Base-by-base conservation (phyloP, 2,329 filamentous ascomycete species). In the Botrytis byssoidea region DNA sequence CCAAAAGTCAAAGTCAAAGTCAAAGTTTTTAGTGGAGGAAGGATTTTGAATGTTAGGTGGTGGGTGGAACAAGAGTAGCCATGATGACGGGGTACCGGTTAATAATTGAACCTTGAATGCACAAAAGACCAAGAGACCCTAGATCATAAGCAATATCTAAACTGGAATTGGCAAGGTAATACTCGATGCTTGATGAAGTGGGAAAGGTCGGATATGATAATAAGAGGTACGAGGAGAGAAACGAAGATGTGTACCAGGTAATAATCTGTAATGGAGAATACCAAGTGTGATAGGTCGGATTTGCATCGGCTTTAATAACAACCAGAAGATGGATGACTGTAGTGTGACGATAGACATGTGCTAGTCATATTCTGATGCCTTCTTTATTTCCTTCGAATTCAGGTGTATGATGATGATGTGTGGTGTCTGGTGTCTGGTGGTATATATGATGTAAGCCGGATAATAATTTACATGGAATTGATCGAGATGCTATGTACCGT, bases 31-130 rank as follows among this genome's bases (percentile, higher is more conserved):
- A 42, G 60, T 63, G 60, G 37, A 63, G 60, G 61, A 64, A 44
- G n/a, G 61, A 64, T 44, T 44, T 64, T 42, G 61, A 25, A 57
- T 18, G 25, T 12, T n/a, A 14, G 22, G 20, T 51, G 48, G 4
- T 57, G 51, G 51, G 37, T 44, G 61, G 61, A 64, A 64, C 40
- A 44, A 44, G 35, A 61, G 37, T 22, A 32, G 32, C 1, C 10
- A 63, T 63, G 60, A 64, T 64, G 61, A 64, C 61, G 61, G 61
- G 40, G 8, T 44, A 20, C 61, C n/a, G 61, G 40, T n/a, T 32
- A 32, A 44, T 29, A 64, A 44, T 29, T 32, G 40, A 64, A 64
- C 61, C 61, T 64, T 44, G 61, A 22, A 64, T 25, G 40, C 29
- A 6, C 8, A 22, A 35, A 35, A 35, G 57, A 4, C n/a, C 14